Base-by-base conservation (phyloP, 768 basidiomycete species). In the Mycena belliarum region DNA sequence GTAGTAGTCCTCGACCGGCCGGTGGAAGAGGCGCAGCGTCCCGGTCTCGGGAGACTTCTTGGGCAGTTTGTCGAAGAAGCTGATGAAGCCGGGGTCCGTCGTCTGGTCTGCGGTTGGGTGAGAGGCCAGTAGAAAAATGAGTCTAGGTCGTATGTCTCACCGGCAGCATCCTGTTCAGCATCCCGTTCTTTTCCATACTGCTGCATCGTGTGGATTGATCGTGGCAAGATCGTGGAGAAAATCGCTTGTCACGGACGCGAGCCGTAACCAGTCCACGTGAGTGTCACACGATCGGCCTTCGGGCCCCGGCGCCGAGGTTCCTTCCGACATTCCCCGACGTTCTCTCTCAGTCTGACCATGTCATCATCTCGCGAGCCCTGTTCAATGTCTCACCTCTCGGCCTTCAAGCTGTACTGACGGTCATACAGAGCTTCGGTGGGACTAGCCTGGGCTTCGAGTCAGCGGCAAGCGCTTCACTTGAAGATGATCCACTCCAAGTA, bases 21-120 rank as follows among this genome's bases (percentile, higher is more conserved):
- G 86, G 66, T 88, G 85, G 70, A 98, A 98, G 16, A 99, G 84
- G 14, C 97, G 85, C 48, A 98, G 77, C 8, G 89, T 89, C 21
- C 95, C 96, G 9, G 82, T 81, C 52, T 86, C 86, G 6, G 89
- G 88, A 0, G 88, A 85, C 63, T 88, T 91, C 46, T 75, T 68
- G 0, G 83, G 83, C 6, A 93, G 76, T 41, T 76, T 80, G 10
- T 70, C 67, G 67, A 88, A 91, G 73, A 89, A 91, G 0, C 81
- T 71, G 66, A 89, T 82, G 69, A 97, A 96, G 0, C 89, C 89
- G 7, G 87, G 84, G 69, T 93, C 90, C n/a, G 82, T 80, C 15
- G 78, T 75, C 57, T 86, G 84, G 63, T 89, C 90, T 78, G 57
- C 51, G 18, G 15, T 23, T 24, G 12, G 20, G 24, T 49, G 23